Conservation (phyloP, 176 grass and related monocot genomes). For the Dactylis glomerata region DNA sequence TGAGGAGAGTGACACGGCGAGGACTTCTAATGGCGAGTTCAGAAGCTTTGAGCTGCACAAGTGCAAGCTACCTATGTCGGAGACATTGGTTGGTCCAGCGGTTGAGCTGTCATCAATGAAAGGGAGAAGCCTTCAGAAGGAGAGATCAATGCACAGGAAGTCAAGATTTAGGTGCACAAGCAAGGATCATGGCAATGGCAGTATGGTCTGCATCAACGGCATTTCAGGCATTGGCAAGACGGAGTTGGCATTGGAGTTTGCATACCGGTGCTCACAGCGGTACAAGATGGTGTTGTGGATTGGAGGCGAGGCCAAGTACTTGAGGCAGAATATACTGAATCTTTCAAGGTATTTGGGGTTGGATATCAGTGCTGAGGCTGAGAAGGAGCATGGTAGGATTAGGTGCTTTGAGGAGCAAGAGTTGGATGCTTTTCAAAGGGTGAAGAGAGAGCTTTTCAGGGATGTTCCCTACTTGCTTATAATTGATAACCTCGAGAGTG, state of each 20-base stretch:
- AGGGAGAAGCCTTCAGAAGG: slow-evolving; percentile 65
- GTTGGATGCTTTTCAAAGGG: slow-evolving; percentile 72
- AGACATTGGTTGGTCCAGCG: slow-evolving; percentile 59
- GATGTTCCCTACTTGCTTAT: slow-evolving; percentile 91
- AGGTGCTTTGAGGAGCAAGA: slow-evolving; percentile 93
- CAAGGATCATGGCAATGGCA: slow-evolving; percentile 48
- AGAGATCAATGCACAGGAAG: slow-evolving; percentile 66
- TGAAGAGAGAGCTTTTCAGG: slow-evolving; percentile 78
- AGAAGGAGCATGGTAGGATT: slow-evolving; percentile 80
- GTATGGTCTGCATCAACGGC: slow-evolving; percentile 67
- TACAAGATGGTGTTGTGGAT: slow-evolving; percentile 99
- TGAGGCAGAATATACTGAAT: slow-evolving; percentile 90
- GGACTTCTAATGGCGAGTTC: slow-evolving; percentile 51
- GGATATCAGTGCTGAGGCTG: slow-evolving; percentile 86
- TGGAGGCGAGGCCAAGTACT: slow-evolving; percentile 73
- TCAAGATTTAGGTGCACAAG: slow-evolving; percentile 53
- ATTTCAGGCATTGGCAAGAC: slow-evolving; percentile 85
- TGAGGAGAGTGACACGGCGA: slow-evolving; percentile 66
- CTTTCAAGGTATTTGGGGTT: slow-evolving; percentile 63
- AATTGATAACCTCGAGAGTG: slow-evolving; percentile 87
- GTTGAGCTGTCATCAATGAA: slow-evolving; percentile 54
- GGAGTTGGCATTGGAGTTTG: slow-evolving; percentile 83
- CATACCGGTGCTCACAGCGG: slow-evolving; percentile 75
- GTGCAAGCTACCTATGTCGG: slow-evolving; percentile 67
- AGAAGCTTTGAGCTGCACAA: slow-evolving; percentile 81